phyloP scores from a whole-genome alignment of 2,329 filamentous ascomycete genomes.

The Nannizziopsis barbatae region DNA sequence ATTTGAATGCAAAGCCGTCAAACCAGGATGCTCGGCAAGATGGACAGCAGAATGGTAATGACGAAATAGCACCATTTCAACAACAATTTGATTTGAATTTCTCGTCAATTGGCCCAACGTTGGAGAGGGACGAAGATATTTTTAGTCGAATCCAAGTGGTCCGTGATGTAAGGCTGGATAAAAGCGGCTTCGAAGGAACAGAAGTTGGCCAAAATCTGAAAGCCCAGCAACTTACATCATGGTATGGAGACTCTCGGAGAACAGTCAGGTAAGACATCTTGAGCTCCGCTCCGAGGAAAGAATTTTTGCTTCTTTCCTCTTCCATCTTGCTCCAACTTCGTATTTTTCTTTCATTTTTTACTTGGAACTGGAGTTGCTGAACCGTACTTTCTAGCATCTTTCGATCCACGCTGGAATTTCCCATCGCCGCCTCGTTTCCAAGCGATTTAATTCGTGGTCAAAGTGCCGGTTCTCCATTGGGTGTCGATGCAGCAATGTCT shows the following conservation, averaged over 20 bases:
- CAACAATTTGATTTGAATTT: constrained; percentile 11
- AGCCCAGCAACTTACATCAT: background rate
- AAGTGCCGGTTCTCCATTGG: constrained; percentile 35
- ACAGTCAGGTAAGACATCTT: constrained; percentile 3
- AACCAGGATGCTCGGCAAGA: no score
- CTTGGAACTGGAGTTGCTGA: constrained; percentile 5
- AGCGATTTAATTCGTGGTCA: constrained; percentile 49
- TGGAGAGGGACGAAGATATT: constrained; percentile 1
- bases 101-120: constrained; percentile 3
- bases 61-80: background rate
- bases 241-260: background rate
- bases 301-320: background rate
- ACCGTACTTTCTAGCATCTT: constrained; percentile 21
- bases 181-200: background rate
- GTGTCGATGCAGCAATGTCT: constrained; percentile 48
- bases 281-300: background rate
- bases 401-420: constrained; percentile 49
- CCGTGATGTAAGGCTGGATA: constrained; percentile 5
- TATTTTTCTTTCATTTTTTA: background rate
- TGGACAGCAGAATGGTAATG: background rate
- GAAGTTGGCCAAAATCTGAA: constrained; percentile 6
- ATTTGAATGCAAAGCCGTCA: background rate
- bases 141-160: constrained; percentile 5
- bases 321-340: background rate
- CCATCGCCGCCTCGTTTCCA: constrained; percentile 75